These are phyloP conservation scores for Trichoderma erinaceum DNA, from an alignment of 495 filamentous ascomycete genomes.

Conservation along the genomic window DNA sequence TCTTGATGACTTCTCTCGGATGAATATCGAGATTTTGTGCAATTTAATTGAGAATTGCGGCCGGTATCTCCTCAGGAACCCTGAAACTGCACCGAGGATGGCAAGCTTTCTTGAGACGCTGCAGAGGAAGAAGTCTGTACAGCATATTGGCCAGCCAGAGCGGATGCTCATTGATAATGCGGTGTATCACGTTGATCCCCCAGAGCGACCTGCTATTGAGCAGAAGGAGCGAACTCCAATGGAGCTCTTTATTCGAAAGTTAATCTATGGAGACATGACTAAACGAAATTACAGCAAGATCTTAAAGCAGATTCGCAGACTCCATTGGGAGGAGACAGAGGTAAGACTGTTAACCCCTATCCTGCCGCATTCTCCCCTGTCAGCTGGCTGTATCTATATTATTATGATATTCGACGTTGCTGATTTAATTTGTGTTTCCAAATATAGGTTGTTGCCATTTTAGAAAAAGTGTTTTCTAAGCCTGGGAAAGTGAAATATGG, in stretches of 20 bases:
- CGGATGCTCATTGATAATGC: slow-evolving; percentile 98
- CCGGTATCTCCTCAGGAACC: slow-evolving; percentile 86
- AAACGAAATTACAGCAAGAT: slow-evolving; percentile 91
- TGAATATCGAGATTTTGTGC: slow-evolving; percentile 98
- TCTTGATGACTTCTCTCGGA: slow-evolving; percentile 92
- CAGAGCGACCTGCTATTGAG: slow-evolving; percentile 84
- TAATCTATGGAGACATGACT: slow-evolving; percentile 88
- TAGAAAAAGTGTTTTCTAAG: slow-evolving; percentile 90
- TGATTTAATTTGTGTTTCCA: slow-evolving; percentile 14
- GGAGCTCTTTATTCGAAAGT: slow-evolving; percentile 83
- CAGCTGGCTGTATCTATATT: slow-evolving; percentile 6
- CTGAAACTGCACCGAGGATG: slow-evolving; percentile 91
- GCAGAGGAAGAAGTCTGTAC: slow-evolving; percentile 89
- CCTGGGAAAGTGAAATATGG: slow-evolving; percentile 96
- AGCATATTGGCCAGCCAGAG: slow-evolving; percentile 92
- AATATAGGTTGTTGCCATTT: slow-evolving; percentile 63
- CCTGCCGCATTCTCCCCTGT: not conserved
- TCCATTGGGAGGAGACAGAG: slow-evolving; percentile 94
- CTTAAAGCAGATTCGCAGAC: slow-evolving; percentile 83
- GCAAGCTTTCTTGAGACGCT: slow-evolving; percentile 87
- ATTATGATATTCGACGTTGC: not conserved
- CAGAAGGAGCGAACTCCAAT: slow-evolving; percentile 94
- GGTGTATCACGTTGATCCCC: slow-evolving; percentile 95
- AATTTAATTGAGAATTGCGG: slow-evolving; percentile 97
- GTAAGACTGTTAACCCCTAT: slow-evolving; percentile 31